phyloP scores from a whole-genome alignment of 768 basidiomycete genomes.

The Galerina sulciceps region DNA sequence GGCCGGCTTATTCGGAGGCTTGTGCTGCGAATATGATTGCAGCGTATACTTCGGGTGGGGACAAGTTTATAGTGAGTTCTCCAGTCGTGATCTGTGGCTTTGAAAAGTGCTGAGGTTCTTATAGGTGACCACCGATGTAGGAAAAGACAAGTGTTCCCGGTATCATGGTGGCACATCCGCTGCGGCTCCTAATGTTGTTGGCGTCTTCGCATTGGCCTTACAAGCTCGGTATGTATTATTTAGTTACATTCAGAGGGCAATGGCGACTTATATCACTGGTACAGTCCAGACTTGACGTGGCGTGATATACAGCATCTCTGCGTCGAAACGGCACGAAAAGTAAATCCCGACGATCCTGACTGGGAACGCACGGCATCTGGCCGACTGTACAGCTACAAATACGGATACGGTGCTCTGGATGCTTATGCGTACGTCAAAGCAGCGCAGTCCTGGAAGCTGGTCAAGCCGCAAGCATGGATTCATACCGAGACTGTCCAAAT shows the following conservation, averaged over 20 bases:
- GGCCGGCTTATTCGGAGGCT: constrained; percentile 93
- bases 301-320: constrained; percentile 92
- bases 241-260: not conserved
- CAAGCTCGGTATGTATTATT: constrained; percentile 66
- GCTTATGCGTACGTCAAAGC: constrained; percentile 79
- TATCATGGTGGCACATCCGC: constrained; percentile 96
- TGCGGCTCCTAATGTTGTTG: constrained; percentile 94
- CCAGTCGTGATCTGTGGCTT: not conserved
- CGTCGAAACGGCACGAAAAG: constrained; percentile 72
- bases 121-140: constrained; percentile 92
- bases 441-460: constrained; percentile 79
- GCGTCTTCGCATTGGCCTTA: constrained; percentile 88
- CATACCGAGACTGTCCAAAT: constrained; percentile 74
- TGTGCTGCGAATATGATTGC: constrained; percentile 97
- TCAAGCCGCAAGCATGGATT: constrained; percentile 95
- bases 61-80: constrained; percentile 85
- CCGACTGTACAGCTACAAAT: constrained; percentile 79
- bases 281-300: constrained; percentile 94
- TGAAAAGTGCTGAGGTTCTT: constrained; percentile 2
- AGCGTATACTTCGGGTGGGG: constrained; percentile 91
- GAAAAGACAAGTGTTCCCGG: constrained; percentile 71
- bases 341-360: constrained; percentile 89
- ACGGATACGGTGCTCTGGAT: constrained; percentile 92
- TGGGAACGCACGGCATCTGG: constrained; percentile 86
- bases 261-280: not conserved